Conservation (phyloP, 2,329 filamentous ascomycete genomes). For the Penicillium expansum region DNA sequence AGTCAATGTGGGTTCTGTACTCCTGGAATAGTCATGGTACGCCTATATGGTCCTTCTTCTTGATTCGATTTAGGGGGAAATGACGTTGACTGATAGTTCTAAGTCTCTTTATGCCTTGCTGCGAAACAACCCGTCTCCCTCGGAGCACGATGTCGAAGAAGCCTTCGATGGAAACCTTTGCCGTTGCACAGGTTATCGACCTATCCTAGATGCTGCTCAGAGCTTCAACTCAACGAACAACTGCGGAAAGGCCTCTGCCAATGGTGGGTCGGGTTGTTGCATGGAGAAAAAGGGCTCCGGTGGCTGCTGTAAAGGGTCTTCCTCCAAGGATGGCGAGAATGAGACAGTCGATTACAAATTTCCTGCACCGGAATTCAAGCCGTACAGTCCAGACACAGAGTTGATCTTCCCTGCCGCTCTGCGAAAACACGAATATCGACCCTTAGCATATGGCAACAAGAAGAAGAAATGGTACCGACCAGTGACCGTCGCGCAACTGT, state of each 20-base stretch:
- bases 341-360: slow-evolving; percentile 55
- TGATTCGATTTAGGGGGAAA: neutral
- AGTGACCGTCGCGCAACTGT: slow-evolving; percentile 77
- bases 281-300: slow-evolving; percentile 63
- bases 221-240: slow-evolving; percentile 63
- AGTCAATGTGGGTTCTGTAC: slow-evolving; percentile 97
- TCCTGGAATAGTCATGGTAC: slow-evolving; percentile 87
- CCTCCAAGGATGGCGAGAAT: slow-evolving; percentile 40
- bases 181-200: slow-evolving; percentile 90
- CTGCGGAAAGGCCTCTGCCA: slow-evolving; percentile 56
- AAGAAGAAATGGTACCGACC: slow-evolving; percentile 91
- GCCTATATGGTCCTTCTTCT: slow-evolving; percentile 1
- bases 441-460: slow-evolving; percentile 90
- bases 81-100: slow-evolving; percentile 7
- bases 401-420: slow-evolving; percentile 89
- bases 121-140: slow-evolving; percentile 75
- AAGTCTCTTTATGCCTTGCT: slow-evolving; percentile 88
- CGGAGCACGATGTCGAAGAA: slow-evolving; percentile 83
- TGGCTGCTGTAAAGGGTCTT: slow-evolving; percentile 66
- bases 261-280: slow-evolving; percentile 66
- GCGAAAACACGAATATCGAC: slow-evolving; percentile 75
- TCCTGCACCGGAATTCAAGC: slow-evolving; percentile 85
- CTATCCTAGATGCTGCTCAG: slow-evolving; percentile 90
- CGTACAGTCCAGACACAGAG: slow-evolving; percentile 90
- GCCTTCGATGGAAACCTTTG: slow-evolving; percentile 97